A percentile compares a stretch with the other conserved stretches of the same genome.
These are phyloP conservation scores for Triadica sebifera DNA, from an alignment of 345 rosid genomes.

Conservation along the genomic window DNA sequence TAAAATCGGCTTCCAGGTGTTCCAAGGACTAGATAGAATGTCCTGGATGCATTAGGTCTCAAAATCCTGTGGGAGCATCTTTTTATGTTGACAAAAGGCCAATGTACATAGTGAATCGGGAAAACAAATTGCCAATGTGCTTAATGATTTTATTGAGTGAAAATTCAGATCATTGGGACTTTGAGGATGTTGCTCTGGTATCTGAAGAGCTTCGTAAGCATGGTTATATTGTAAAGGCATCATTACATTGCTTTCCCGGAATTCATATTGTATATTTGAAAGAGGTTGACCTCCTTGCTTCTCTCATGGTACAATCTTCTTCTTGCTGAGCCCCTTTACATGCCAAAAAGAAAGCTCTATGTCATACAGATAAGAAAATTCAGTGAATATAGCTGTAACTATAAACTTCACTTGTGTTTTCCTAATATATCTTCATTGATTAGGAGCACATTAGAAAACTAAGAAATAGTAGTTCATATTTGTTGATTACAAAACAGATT, in stretches of 20 bases:
- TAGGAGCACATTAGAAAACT: too few relatives aligned
- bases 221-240: slow-evolving; percentile 3
- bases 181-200: background rate
- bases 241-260: background rate
- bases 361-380: too few relatives aligned
- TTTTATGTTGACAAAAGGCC: background rate
- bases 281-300: background rate
- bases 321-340: background rate
- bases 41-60: background rate
- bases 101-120: background rate
- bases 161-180: slow-evolving; percentile 5
- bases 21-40: slow-evolving; percentile 26
- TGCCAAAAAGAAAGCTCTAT: too few relatives aligned
- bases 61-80: background rate
- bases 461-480: too few relatives aligned
- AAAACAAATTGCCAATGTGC: background rate
- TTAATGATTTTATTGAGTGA: background rate
- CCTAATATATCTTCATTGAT: too few relatives aligned
- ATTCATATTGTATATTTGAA: background rate
- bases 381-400: too few relatives aligned
- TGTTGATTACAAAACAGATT: too few relatives aligned
- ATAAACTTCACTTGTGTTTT: too few relatives aligned
- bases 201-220: background rate
- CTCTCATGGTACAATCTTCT: background rate
- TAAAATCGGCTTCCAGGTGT: slow-evolving; percentile 37